phyloP scores from a whole-genome alignment of 352 stramenopile species.

The Saprolegnia diclina region DNA sequence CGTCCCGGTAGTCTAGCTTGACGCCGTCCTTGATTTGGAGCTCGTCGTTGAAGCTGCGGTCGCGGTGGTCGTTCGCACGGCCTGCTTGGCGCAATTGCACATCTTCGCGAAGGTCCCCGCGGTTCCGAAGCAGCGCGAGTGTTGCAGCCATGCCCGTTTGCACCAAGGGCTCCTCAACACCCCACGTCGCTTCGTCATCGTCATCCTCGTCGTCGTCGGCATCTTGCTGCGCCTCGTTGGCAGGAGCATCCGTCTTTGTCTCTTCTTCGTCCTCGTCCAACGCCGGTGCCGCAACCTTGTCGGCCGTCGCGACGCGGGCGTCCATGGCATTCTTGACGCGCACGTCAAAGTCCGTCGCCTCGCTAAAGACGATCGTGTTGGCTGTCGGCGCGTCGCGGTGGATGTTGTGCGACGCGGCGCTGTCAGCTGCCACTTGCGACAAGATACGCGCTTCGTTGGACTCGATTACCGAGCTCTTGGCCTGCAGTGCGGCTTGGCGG shows the following conservation, averaged over 20 bases:
- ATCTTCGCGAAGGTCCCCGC: constrained; percentile 87
- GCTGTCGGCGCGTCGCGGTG: constrained; percentile 22
- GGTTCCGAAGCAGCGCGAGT: constrained; percentile 88
- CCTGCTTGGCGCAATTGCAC: constrained; percentile 88
- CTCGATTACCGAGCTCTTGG: constrained; percentile 21
- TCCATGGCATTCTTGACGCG: constrained; percentile 70
- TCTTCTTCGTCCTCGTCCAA: constrained; percentile 36
- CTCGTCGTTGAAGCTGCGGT: constrained; percentile 88
- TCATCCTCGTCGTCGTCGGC: constrained; percentile 45
- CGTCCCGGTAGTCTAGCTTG: constrained; percentile 96
- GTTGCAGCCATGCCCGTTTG: constrained; percentile 86
- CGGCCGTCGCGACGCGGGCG: constrained; percentile 33
- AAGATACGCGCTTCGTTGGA: constrained; percentile 29
- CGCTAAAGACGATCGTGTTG: constrained; percentile 72
- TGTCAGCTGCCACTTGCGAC: constrained; percentile 24
- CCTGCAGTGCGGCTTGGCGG: constrained; percentile 47
- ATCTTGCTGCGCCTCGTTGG: constrained; percentile 31
- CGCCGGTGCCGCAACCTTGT: constrained; percentile 2
- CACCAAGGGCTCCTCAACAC: constrained; percentile 80
- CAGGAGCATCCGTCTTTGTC: constrained; percentile 33
- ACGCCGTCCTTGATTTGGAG: constrained; percentile 79
- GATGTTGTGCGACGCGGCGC: not conserved
- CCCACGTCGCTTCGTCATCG: constrained; percentile 58
- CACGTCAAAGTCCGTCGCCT: constrained; percentile 81
- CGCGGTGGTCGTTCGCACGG: constrained; percentile 91